Percentiles rank a stretch among this genome's conserved stretches.
Evolutionary conservation across 192 early-diverging fungal species (phyloP).

Genomic region (Coemansia sp.): DNA sequence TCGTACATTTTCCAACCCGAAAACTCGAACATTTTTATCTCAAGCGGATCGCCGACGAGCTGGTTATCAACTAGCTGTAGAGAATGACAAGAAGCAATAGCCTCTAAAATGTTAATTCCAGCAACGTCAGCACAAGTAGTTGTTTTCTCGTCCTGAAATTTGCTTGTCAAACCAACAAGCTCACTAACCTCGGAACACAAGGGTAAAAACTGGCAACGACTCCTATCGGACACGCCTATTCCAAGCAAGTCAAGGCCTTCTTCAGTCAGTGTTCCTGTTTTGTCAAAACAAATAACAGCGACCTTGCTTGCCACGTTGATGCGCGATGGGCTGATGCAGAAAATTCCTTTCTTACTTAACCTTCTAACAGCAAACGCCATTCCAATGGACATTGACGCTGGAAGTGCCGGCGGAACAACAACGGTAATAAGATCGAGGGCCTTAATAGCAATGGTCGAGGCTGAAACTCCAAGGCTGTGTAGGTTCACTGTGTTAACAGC

Average conservation of each 20-base stretch:
- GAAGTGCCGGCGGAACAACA: conserved; percentile 92
- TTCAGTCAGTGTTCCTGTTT: conserved; percentile 96
- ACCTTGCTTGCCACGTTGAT: conserved; percentile 98
- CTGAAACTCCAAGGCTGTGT: conserved; percentile 72
- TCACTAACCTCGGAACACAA: conserved; percentile 13
- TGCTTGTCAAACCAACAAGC: not conserved
- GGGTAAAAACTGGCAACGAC: conserved; percentile 33
- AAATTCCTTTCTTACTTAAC: conserved; percentile 77
- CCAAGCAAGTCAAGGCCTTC: conserved; percentile 93
- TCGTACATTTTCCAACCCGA: conserved; percentile 92
- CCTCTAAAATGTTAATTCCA: conserved; percentile 41
- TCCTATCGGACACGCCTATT: conserved; percentile 58
- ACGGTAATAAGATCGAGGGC: conserved; percentile 96
- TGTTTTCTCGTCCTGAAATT: not conserved
- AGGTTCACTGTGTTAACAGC: conserved; percentile 82
- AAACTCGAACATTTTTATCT: conserved; percentile 96
- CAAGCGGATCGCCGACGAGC: conserved; percentile 92
- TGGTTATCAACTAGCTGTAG: conserved; percentile 82
- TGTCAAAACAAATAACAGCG: conserved; percentile 95
- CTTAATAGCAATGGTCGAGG: conserved; percentile 70
- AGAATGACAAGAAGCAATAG: conserved; percentile 79
- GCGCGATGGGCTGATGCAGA: conserved; percentile 88
- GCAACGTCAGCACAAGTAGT: not conserved
- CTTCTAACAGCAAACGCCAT: conserved; percentile 90
- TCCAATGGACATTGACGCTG: conserved; percentile 96